These are phyloP conservation scores for Vachellia pachyceras DNA, from an alignment of 306 rosid species.

Conservation along the genomic window DNA sequence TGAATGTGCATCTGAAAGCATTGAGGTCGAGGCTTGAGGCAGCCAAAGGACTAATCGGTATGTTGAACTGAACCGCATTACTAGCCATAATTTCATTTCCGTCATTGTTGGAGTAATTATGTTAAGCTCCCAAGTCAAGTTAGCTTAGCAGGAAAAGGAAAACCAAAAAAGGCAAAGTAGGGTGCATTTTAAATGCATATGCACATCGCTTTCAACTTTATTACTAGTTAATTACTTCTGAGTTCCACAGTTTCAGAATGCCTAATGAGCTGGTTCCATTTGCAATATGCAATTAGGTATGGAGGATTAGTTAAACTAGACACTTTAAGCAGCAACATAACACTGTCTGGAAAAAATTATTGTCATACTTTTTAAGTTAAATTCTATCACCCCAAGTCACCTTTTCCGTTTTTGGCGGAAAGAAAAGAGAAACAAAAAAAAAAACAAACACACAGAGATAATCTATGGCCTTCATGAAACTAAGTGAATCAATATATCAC, in stretches of 20 bases:
- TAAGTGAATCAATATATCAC: not conserved
- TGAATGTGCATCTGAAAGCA: not conserved
- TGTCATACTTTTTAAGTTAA: not conserved
- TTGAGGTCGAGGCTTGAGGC: not conserved
- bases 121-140: not conserved
- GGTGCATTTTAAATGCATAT: constrained; percentile 6
- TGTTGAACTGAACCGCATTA: not conserved
- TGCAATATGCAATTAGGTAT: not conserved
- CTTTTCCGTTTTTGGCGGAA: not conserved
- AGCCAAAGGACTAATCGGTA: not conserved
- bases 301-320: not conserved
- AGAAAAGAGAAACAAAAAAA: not conserved
- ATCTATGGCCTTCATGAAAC: constrained; percentile 6
- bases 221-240: not conserved
- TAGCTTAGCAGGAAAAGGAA: not conserved
- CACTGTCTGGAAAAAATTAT: not conserved
- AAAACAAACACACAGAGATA: too few species aligned
- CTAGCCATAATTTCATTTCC: not conserved
- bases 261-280: constrained; percentile 15
- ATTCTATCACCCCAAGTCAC: not conserved
- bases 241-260: not conserved
- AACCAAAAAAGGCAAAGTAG: not conserved
- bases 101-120: not conserved
- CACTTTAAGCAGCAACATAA: not conserved
- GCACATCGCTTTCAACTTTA: constrained; percentile 8